A percentile compares a stretch with the other conserved stretches of the same genome.
phyloP scores from a whole-genome alignment of 768 basidiomycete species.

The Pleurotus pulmonarius region DNA sequence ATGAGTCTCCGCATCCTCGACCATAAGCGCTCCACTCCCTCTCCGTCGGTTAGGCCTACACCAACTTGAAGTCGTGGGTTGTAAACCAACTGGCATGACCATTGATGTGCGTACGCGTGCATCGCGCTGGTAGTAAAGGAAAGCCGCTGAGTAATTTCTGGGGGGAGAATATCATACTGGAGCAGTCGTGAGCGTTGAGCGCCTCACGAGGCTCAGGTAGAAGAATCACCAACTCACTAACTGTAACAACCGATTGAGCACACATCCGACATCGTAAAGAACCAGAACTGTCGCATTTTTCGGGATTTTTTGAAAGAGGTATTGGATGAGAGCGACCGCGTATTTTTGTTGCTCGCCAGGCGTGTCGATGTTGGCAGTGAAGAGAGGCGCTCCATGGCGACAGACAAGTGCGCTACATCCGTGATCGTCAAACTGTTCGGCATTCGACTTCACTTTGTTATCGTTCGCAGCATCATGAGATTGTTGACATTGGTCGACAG shows the following conservation, averaged over 20 bases:
- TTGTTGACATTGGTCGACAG: slow-evolving; percentile 21
- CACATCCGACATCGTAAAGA: slow-evolving; percentile 27
- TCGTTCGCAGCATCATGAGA: slow-evolving; percentile 22
- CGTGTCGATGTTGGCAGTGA: slow-evolving; percentile 27
- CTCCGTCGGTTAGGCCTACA: slow-evolving; percentile 29
- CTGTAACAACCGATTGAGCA: slow-evolving; percentile 14
- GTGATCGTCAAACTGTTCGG: slow-evolving; percentile 16
- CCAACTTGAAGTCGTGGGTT: slow-evolving; percentile 25
- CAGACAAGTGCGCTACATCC: slow-evolving; percentile 29
- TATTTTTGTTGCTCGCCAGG: slow-evolving; percentile 27
- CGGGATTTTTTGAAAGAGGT: slow-evolving; percentile 24
- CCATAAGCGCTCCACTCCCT: slow-evolving; percentile 32
- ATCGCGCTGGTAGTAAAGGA: slow-evolving; percentile 25
- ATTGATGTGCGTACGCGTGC: slow-evolving; percentile 32
- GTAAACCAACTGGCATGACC: slow-evolving; percentile 30
- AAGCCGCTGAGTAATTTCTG: slow-evolving; percentile 14
- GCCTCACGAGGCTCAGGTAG: neutral
- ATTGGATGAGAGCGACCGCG: slow-evolving; percentile 22
- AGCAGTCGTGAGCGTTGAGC: no score
- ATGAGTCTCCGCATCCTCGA: slow-evolving; percentile 20
- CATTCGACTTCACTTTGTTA: slow-evolving; percentile 15
- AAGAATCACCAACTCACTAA: slow-evolving; percentile 14
- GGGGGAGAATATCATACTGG: slow-evolving; percentile 20
- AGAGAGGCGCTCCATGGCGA: slow-evolving; percentile 25
- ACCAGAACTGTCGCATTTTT: slow-evolving; percentile 9